A percentile compares a stretch with the other conserved stretches of the same genome.
Evolutionary conservation across 257 asterid genomes (phyloP).

Genomic region (Solanum lignicaule): DNA sequence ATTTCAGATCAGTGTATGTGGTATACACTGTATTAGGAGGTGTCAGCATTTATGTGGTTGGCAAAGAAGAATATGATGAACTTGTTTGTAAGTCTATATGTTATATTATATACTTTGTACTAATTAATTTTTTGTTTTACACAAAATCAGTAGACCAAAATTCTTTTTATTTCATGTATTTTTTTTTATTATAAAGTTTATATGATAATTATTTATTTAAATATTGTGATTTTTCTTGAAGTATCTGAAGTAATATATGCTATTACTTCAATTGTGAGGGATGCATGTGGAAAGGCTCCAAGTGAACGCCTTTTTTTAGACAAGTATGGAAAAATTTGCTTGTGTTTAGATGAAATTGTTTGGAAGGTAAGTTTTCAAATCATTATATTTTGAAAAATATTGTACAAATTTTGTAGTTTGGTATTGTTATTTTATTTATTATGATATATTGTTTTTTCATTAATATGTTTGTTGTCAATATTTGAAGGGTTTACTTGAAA

Average conservation of each 20-base stretch:
- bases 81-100: conserved; percentile 56
- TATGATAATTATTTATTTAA: background rate
- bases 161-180: background rate
- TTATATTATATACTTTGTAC: background rate
- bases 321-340: conserved; percentile 92
- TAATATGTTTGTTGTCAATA: background rate
- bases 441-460: background rate
- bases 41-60: conserved; percentile 80
- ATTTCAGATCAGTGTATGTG: conserved; percentile 74
- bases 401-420: background rate
- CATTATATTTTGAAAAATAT: background rate
- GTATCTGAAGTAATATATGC: conserved; percentile 83
- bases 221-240: conserved; percentile 13
- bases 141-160: background rate
- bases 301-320: conserved; percentile 91
- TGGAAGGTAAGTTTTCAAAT: conserved; percentile 51
- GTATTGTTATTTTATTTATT: background rate
- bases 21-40: conserved; percentile 95
- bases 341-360: conserved; percentile 95
- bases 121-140: background rate
- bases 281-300: conserved; percentile 88
- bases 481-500: conserved; percentile 38
- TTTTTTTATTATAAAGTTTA: background rate
- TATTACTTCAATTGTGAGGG: conserved; percentile 82
- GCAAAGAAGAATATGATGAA: conserved; percentile 97